Evolutionary conservation across 2,329 filamentous ascomycete species (phyloP), one percentile per base, ranked within the genome.

Genomic region (Phaeosphaeria sp.): DNA sequence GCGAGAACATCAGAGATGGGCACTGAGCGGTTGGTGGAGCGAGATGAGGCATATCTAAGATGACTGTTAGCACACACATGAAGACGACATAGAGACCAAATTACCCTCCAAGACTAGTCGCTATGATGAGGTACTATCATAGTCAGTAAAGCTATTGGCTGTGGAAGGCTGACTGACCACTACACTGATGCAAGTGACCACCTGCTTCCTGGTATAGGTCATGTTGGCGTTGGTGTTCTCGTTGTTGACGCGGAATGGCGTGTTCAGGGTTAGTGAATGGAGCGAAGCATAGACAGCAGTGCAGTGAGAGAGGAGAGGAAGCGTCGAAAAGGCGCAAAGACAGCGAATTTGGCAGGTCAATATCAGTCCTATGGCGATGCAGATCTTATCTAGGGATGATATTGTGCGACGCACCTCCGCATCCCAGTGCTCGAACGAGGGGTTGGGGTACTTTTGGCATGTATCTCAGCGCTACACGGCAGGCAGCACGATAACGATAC

Each of bases 1-100:
- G 73, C 69, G 58, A 81, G 73, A 30, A 73, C 64, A 58, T 77
- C 69, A 11, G 79, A 73, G 46, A 82, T 78, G 21, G 81, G 80
- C 2, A 82, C 71, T 6, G 77, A 78, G 68, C 77, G 73, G 44
- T 59, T 56, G 62, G 66, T 72, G 23, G 69, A 59, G 42, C 68
- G 67, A 36, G 69, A 75, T 11, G 67, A 54, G 52, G 69, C 73
- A 55, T 72, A 77, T 33, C 73, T 75, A 48, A 10, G 23, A 25
- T 42, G 21, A 60, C 65, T 50, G 39, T 46, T 42, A 39, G 41
- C 20, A 25, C 33, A 9, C 25, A 52, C 10, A 18, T 20, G 46
- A 46, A 18, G 47, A 33, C 20, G 27, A 49, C 39, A 13, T n/a
- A 36, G 30, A 11, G 6, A 36, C 30, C 30, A 13, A 6, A 11